Percentiles rank a stretch among this genome's conserved stretches.
These are phyloP conservation scores for Sporothrix pseudoabietina DNA, from an alignment of 2,329 filamentous ascomycete genomes.

Conservation along the genomic window DNA sequence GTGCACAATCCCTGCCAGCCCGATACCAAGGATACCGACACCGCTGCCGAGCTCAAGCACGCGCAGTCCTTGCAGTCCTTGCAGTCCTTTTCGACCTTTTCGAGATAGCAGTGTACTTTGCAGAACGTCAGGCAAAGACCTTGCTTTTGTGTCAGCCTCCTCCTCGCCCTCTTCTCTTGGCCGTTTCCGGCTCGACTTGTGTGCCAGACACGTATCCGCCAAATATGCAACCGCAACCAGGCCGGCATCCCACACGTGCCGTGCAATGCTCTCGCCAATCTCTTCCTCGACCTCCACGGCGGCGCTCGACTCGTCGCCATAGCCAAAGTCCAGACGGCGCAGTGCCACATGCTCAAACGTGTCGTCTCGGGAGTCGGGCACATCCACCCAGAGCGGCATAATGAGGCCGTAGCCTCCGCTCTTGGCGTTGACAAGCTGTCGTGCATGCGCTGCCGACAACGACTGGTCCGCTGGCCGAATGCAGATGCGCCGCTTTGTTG, in stretches of 20 bases:
- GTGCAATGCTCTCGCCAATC: constrained; percentile 61
- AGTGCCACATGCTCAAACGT: constrained; percentile 38
- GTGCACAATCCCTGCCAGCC: constrained; percentile 43
- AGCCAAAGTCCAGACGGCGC: constrained; percentile 40
- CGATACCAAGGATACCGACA: constrained; percentile 58
- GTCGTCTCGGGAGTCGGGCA: constrained; percentile 33
- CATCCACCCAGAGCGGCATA: constrained; percentile 48
- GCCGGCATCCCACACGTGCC: constrained; percentile 62
- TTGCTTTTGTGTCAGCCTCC: not conserved
- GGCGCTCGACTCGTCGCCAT: not conserved
- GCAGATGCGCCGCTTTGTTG: constrained; percentile 32
- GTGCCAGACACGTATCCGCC: constrained; percentile 37
- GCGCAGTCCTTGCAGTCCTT: constrained; percentile 39
- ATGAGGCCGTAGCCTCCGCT: constrained; percentile 43
- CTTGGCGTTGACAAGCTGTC: constrained; percentile 34
- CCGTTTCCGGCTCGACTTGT: not conserved
- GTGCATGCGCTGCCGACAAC: constrained; percentile 34
- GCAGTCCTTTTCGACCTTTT: constrained; percentile 39
- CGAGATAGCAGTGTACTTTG: constrained; percentile 40
- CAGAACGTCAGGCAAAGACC: constrained; percentile 35
- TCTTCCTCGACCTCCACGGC: constrained; percentile 55
- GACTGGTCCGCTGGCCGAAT: constrained; percentile 36
- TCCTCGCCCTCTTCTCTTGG: not conserved
- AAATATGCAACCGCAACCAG: constrained; percentile 49
- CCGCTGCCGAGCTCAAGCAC: constrained; percentile 60